Conservation (phyloP, 495 filamentous ascomycete genomes). For the Lepidopterella palustris region DNA sequence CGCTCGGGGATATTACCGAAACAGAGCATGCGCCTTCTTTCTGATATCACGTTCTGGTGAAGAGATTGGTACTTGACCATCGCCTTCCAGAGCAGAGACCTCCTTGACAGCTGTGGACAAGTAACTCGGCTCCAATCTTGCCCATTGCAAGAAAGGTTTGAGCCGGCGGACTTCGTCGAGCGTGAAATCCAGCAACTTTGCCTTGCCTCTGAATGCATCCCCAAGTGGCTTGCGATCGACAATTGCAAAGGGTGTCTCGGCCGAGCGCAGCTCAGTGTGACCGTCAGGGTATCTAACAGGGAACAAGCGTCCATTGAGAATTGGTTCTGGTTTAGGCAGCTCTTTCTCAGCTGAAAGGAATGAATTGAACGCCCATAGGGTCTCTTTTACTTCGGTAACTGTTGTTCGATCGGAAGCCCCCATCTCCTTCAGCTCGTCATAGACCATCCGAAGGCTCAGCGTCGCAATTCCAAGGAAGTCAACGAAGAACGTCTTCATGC, state of each 20-base stretch:
- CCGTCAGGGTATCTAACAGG: conserved; percentile 31
- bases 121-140: conserved; percentile 33
- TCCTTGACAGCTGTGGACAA: conserved; percentile 37
- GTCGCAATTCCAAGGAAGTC: conserved; percentile 32
- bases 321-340: conserved; percentile 2
- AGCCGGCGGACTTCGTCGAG: conserved; percentile 35
- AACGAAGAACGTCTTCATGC: conserved; percentile 37
- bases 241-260: conserved; percentile 34
- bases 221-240: conserved; percentile 35
- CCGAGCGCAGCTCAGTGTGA: conserved; percentile 7
- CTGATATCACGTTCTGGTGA: conserved; percentile 28
- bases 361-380: conserved; percentile 37
- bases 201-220: conserved; percentile 27
- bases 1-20: conserved; percentile 30
- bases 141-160: conserved; percentile 35
- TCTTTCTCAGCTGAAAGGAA: conserved; percentile 8
- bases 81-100: conserved; percentile 30
- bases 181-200: conserved; percentile 38
- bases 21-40: conserved; percentile 37
- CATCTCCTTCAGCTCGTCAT: conserved; percentile 33
- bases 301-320: conserved; percentile 26
- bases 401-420: conserved; percentile 12
- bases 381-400: conserved; percentile 32
- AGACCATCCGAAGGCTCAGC: conserved; percentile 34
- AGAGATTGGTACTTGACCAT: conserved; percentile 19